Conservation (phyloP, 2,329 filamentous ascomycete genomes). For the Spiromastix sp. region DNA sequence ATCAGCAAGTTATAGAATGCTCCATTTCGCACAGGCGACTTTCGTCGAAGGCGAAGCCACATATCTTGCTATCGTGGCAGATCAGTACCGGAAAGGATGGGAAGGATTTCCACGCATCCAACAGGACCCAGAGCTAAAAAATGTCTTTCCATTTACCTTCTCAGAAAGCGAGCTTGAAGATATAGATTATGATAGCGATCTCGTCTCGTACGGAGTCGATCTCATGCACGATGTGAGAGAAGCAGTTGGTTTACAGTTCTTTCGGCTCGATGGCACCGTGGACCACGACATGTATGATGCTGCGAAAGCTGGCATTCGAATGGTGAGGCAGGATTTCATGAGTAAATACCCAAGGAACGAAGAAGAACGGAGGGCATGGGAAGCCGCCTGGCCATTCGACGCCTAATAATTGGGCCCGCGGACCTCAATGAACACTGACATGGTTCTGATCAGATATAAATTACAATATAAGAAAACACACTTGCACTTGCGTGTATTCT, state of each 20-base stretch:
- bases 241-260: conserved; percentile 3
- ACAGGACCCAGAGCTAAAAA: background rate
- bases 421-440: too few relatives aligned
- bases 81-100: conserved; percentile 19
- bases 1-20: conserved; percentile 17
- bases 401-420: conserved; percentile 1
- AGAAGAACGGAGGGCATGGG: conserved; percentile 2
- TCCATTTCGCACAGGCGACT: conserved; percentile 23
- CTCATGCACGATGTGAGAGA: conserved; percentile 3
- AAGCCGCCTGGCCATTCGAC: conserved; percentile 8
- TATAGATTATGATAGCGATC: conserved; percentile 6
- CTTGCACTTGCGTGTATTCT: too few relatives aligned
- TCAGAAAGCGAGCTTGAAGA: conserved; percentile 1
- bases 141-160: conserved; percentile 5
- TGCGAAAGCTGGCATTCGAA: conserved; percentile 1
- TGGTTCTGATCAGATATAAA: too few relatives aligned
- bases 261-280: conserved; percentile 5
- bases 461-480: too few relatives aligned
- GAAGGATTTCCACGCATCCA: conserved; percentile 14
- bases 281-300: conserved; percentile 8
- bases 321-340: conserved; percentile 5
- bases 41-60: conserved; percentile 25
- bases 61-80: conserved; percentile 14
- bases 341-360: conserved; percentile 1
- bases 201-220: conserved; percentile 1